These are phyloP conservation scores for Ogataea henricii DNA, from an alignment of 805 yeast species.

Conservation along the genomic window DNA sequence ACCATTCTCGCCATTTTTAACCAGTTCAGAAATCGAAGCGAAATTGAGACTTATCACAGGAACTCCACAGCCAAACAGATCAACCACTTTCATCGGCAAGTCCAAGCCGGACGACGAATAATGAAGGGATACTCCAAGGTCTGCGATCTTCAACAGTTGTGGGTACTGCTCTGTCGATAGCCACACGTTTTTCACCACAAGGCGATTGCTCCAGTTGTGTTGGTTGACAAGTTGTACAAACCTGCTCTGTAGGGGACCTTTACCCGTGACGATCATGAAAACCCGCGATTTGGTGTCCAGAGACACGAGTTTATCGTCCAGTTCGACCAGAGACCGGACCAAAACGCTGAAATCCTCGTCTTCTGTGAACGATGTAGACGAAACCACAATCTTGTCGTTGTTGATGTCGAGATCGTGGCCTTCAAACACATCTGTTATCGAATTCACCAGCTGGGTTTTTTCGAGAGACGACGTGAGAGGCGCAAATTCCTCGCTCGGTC, in stretches of 20 bases:
- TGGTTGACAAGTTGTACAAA: slow-evolving; percentile 35
- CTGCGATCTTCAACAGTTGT: slow-evolving; percentile 68
- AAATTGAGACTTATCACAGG: slow-evolving; percentile 84
- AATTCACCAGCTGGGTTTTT: slow-evolving; percentile 35
- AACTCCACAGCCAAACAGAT: slow-evolving; percentile 92
- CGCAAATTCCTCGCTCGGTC: slow-evolving; percentile 72
- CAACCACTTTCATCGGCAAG: slow-evolving; percentile 95
- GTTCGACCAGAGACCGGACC: slow-evolving; percentile 63
- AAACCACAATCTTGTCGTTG: slow-evolving; percentile 65
- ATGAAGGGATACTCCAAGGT: slow-evolving; percentile 87
- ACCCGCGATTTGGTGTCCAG: slow-evolving; percentile 45
- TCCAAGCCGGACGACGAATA: slow-evolving; percentile 91
- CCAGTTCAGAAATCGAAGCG: slow-evolving; percentile 77
- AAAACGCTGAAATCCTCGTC: slow-evolving; percentile 85
- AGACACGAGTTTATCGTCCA: slow-evolving; percentile 44
- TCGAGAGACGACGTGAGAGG: slow-evolving; percentile 44
- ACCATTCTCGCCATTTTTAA: slow-evolving; percentile 71
- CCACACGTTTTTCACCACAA: slow-evolving; percentile 73
- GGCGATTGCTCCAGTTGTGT: slow-evolving; percentile 44
- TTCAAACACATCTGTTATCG: slow-evolving; percentile 37
- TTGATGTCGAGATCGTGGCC: slow-evolving; percentile 21
- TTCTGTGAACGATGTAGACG: slow-evolving; percentile 93
- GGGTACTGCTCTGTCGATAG: slow-evolving; percentile 80
- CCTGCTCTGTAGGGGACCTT: slow-evolving; percentile 75
- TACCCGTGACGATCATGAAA: slow-evolving; percentile 87